phyloP scores from a whole-genome alignment of 306 rosid genomes.

The Cercis canadensis region DNA sequence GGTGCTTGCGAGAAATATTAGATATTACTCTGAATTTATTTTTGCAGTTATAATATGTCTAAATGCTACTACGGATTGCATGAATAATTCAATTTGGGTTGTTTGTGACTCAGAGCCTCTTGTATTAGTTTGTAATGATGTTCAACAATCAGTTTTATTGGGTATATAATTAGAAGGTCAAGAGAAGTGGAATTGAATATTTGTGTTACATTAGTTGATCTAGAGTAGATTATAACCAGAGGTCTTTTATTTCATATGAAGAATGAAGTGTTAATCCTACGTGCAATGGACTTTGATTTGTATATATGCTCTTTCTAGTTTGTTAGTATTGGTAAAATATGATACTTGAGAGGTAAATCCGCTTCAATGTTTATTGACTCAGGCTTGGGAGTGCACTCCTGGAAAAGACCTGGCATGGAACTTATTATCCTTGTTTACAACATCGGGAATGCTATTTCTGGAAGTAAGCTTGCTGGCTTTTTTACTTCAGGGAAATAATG shows the following conservation, averaged over 20 bases:
- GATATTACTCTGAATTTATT: too few relatives aligned
- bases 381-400: conserved; percentile 89
- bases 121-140: not conserved
- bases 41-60: not conserved
- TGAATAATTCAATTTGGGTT: not conserved
- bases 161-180: not conserved
- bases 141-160: not conserved
- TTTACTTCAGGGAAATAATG: conserved; percentile 85
- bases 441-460: conserved; percentile 93
- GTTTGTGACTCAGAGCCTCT: too few relatives aligned
- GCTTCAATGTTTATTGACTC: conserved; percentile 30
- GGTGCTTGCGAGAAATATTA: too few relatives aligned
- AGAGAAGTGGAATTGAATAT: not conserved
- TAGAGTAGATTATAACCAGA: not conserved
- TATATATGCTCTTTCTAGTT: not conserved
- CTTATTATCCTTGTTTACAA: conserved; percentile 76
- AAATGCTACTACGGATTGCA: not conserved
- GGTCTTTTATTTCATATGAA: not conserved
- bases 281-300: not conserved
- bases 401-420: conserved; percentile 80
- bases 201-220: not conserved
- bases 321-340: not conserved
- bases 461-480: conserved; percentile 99
- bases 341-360: conserved; percentile 26
- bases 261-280: not conserved